Conservation (phyloP, 2,329 filamentous ascomycete species). For the Xylariales sp. region DNA sequence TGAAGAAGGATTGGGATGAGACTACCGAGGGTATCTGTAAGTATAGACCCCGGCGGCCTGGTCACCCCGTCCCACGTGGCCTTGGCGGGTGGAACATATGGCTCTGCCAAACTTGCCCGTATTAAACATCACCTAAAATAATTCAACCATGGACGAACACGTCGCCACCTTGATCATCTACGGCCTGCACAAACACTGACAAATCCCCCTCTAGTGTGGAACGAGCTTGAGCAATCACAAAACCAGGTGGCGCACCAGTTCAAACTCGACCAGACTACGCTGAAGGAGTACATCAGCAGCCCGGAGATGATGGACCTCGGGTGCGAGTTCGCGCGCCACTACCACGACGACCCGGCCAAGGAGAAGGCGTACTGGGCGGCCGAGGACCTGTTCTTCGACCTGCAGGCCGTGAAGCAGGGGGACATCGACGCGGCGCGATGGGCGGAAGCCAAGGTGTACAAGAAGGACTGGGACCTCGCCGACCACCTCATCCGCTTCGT, state of each 20-base stretch:
- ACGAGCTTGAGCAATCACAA: constrained; percentile 41
- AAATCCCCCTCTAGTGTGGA: constrained; percentile 36
- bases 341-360: constrained; percentile 29
- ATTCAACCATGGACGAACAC: neutral
- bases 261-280: constrained; percentile 40
- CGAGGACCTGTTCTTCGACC: constrained; percentile 47
- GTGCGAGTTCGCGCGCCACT: constrained; percentile 41
- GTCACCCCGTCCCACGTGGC: neutral
- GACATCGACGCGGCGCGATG: constrained; percentile 38
- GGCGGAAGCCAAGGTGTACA: constrained; percentile 37
- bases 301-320: constrained; percentile 45
- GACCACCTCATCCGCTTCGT: constrained; percentile 47
- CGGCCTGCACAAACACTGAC: constrained; percentile 20
- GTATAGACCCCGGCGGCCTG: constrained; percentile 12
- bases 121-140: neutral
- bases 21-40: constrained; percentile 38
- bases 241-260: constrained; percentile 41
- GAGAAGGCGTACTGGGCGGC: constrained; percentile 44
- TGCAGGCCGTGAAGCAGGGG: constrained; percentile 47
- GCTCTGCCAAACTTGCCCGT: neutral
- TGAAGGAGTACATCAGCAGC: constrained; percentile 46
- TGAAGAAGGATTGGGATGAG: constrained; percentile 43
- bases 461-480: constrained; percentile 43
- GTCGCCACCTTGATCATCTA: neutral
- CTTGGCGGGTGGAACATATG: neutral